Percentiles rank a stretch among this genome's conserved stretches.
These are phyloP conservation scores for Ceratorhiza oryzae-sativae DNA, from an alignment of 1,284 basidiomycete genomes.

Conservation along the genomic window DNA sequence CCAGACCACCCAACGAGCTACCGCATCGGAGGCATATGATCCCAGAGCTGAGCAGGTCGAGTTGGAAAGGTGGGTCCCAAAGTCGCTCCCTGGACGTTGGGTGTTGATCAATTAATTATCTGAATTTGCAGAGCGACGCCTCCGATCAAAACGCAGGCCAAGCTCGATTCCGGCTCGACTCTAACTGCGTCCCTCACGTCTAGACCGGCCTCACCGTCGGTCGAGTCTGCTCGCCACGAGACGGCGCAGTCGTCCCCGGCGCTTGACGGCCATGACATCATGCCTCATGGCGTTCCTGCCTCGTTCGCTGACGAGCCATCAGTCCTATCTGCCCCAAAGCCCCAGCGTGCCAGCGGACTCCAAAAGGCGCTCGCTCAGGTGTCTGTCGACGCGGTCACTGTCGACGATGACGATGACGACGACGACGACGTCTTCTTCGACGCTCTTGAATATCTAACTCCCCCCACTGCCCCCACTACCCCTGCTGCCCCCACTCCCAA, in stretches of 20 bases:
- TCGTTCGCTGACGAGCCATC: neutral
- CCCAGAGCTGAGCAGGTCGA: neutral
- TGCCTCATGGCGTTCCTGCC: neutral
- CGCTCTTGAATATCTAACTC: neutral
- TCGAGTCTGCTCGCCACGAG: neutral
- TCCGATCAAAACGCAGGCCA: neutral
- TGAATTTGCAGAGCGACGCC: neutral
- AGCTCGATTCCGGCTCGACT: neutral
- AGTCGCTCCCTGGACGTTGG: neutral
- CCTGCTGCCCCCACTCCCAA: neutral
- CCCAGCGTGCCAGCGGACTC: neutral
- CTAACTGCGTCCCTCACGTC: neutral
- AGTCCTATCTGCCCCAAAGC: neutral
- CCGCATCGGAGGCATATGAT: neutral
- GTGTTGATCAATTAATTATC: neutral
- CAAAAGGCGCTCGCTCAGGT: neutral
- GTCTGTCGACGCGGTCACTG: neutral
- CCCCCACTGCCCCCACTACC: neutral
- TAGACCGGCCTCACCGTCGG: neutral
- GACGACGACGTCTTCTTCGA: slow-evolving; percentile 6
- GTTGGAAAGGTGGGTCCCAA: neutral
- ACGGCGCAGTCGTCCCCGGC: neutral
- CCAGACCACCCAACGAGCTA: neutral
- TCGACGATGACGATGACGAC: neutral
- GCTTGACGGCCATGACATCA: neutral